Conservation (phyloP, 1,284 basidiomycete genomes). For the Fomitopsis pinicola region DNA sequence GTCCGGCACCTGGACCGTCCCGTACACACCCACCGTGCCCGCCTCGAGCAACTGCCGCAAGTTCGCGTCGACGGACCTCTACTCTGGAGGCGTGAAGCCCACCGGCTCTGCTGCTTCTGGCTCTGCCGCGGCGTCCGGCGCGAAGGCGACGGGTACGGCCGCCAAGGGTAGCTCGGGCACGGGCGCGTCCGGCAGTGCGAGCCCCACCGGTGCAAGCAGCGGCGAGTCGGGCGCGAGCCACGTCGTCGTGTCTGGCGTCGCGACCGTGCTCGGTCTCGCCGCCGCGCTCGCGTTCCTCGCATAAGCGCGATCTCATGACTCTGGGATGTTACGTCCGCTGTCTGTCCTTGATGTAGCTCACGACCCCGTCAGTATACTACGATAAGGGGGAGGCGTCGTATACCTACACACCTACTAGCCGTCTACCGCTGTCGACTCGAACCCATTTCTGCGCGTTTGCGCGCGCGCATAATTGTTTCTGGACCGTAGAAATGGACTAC, state of each 20-base stretch:
- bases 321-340: background rate
- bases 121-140: slow-evolving; percentile 13
- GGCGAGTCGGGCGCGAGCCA: slow-evolving; percentile 6
- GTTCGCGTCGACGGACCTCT: slow-evolving; percentile 52
- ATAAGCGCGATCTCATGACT: slow-evolving; percentile 19
- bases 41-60: slow-evolving; percentile 60
- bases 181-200: background rate
- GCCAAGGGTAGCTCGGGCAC: slow-evolving; percentile 14
- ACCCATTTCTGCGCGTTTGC: background rate
- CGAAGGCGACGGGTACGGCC: slow-evolving; percentile 10
- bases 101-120: slow-evolving; percentile 29
- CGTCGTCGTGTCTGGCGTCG: slow-evolving; percentile 19
- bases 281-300: slow-evolving; percentile 44
- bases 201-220: slow-evolving; percentile 9
- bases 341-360: background rate
- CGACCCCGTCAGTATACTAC: background rate
- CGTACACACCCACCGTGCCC: slow-evolving; percentile 58
- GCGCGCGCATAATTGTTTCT: background rate
- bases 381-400: background rate
- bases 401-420: background rate
- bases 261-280: slow-evolving; percentile 35
- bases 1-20: slow-evolving; percentile 53
- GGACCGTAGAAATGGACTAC: slow-evolving; percentile 7
- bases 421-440: background rate
- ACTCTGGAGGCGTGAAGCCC: slow-evolving; percentile 29